These are phyloP conservation scores for Lichina pygmaea DNA, from an alignment of 495 filamentous ascomycete species.

Conservation along the genomic window DNA sequence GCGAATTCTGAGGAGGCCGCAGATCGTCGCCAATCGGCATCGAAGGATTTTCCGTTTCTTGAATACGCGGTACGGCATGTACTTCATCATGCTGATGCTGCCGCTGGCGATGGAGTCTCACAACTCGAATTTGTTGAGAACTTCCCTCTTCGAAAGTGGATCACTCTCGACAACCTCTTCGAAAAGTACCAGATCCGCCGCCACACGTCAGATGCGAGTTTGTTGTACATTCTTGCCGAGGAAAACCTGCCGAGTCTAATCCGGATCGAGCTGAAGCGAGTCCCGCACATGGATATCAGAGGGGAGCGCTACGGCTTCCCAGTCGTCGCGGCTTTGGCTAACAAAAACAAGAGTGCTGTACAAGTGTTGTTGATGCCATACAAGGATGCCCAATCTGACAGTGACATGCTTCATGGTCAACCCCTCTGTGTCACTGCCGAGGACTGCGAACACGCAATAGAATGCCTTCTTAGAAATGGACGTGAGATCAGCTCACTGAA, in stretches of 20 bases:
- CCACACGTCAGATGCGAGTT: conserved; percentile 12
- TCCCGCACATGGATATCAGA: conserved; percentile 9
- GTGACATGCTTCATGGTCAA: conserved; percentile 1
- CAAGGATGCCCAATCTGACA: not conserved
- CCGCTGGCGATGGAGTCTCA: conserved; percentile 8
- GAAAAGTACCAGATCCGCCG: conserved; percentile 9
- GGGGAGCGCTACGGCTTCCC: conserved; percentile 16
- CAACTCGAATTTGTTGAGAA: conserved; percentile 15
- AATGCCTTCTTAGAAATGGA: not conserved
- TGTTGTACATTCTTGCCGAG: conserved; percentile 22
- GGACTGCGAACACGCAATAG: conserved; percentile 4
- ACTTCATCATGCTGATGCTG: conserved; percentile 18
- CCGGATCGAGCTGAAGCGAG: conserved; percentile 4
- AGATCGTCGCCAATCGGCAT: conserved; percentile 6
- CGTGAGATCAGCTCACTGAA: too few species aligned
- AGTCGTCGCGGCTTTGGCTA: conserved; percentile 18
- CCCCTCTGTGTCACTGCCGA: not conserved
- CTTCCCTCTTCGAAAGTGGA: conserved; percentile 14
- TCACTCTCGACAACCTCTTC: conserved; percentile 13
- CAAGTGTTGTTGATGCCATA: conserved; percentile 8
- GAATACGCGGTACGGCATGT: conserved; percentile 18
- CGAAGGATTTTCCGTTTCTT: conserved; percentile 15
- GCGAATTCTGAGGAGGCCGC: conserved; percentile 6
- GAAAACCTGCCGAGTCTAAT: conserved; percentile 16
- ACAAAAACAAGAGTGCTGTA: conserved; percentile 6